Base-by-base conservation (phyloP, 2,329 filamentous ascomycete genomes). In the Penicillium griseofulvum region DNA sequence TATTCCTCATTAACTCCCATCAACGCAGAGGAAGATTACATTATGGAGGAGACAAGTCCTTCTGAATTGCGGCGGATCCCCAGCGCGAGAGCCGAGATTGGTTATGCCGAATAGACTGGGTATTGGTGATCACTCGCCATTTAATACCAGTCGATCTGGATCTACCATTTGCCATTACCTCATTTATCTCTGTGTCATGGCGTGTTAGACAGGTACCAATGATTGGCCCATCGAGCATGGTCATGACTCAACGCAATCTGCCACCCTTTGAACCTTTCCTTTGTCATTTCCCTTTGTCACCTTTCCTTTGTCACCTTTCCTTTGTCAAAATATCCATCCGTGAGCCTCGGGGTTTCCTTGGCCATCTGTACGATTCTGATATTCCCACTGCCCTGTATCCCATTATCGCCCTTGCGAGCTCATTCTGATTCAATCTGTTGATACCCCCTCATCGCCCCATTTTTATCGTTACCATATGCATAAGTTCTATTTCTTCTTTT, bases 51-150 rank as follows among this genome's bases (percentile, higher is more conserved):
- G 48, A 55, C 63, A 22, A 14, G 17, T 5, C 59, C 69, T 10
- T 54, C 68, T 14, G 65, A 75, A 49, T 65, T 86, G 28, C 83
- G 86, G 64, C 85, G 87, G 63, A 89, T 90, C n/a, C 55, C 59
- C 7, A 63, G 62, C 34, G 56, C 65, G 16, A 57, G 63, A 34
- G 57, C 58, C 37, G 57, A 58, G 17, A 63, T 59, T 24, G 60
- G 63, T 5, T 61, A 64, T 54, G 57, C 58, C 26, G 61, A 62
- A 26, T 49, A 49, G 19, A 51, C 49, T 31, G 36, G 11, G 11
- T 26, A 9, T 19, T 16, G 38, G 19, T 36, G 28, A 44, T 22
- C 26, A 31, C 14, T 48, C 19, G 11, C 10, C 16, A 31, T 49
- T 6, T 17, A 29, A 24, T 16, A 33, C 3, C 37, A 11, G 37